Evolutionary conservation across 225 moss, liverwort and hornwort species (phyloP).

Genomic region (Thuidium tamariscinum): DNA sequence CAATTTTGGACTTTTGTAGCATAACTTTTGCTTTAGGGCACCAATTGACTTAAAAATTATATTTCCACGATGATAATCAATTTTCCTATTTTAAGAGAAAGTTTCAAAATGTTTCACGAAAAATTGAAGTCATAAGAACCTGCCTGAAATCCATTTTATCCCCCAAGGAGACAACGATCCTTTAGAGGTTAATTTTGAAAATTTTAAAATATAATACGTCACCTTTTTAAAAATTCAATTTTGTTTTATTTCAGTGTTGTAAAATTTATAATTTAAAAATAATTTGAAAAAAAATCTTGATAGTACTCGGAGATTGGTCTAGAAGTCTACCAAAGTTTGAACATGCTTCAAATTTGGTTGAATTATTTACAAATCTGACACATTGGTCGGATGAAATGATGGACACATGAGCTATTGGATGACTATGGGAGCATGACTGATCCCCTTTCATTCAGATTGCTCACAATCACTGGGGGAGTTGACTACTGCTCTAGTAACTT

Average conservation of each 20-base stretch:
- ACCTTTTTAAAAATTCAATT: accelerated
- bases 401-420: not conserved
- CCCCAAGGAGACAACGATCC: too few relatives aligned
- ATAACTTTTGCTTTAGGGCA: too few relatives aligned
- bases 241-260: not conserved
- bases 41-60: too few relatives aligned
- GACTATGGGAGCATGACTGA: not conserved
- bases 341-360: not conserved
- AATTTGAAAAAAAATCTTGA: too few relatives aligned
- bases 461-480: not conserved
- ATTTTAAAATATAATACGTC: not conserved
- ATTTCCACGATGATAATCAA: too few relatives aligned
- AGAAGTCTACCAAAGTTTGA: not conserved
- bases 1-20: too few relatives aligned
- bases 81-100: too few relatives aligned
- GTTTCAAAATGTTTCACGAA: too few relatives aligned
- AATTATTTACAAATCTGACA: not conserved
- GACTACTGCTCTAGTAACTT: not conserved
- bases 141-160: too few relatives aligned
- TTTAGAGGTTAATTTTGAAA: not conserved
- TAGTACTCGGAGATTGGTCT: too few relatives aligned
- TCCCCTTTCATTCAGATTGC: not conserved
- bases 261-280: not conserved
- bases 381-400: not conserved
- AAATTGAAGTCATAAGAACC: too few relatives aligned